phyloP scores from a whole-genome alignment of 768 basidiomycete species.

The Pleurotus giganteus region DNA sequence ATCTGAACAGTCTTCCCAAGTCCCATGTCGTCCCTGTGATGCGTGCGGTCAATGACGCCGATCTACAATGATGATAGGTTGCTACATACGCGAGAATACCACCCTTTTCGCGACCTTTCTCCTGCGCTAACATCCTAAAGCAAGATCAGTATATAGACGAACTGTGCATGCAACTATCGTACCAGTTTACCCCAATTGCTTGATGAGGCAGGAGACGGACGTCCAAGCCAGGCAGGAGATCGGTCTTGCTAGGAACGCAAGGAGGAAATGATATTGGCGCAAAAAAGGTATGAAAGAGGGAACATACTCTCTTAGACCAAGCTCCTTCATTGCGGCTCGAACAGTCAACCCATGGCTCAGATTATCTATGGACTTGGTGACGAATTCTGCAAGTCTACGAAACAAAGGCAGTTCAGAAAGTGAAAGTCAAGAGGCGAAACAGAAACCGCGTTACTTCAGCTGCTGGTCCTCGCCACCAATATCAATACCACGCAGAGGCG shows the following conservation, averaged over 20 bases:
- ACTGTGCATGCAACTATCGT: conserved; percentile 10
- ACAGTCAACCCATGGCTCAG: conserved; percentile 52
- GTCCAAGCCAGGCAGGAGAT: conserved; percentile 66
- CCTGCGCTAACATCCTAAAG: conserved; percentile 68
- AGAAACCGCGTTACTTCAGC: conserved; percentile 32
- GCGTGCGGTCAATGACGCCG: conserved; percentile 8
- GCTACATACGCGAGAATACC: conserved; percentile 61
- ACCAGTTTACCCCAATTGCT: conserved; percentile 75
- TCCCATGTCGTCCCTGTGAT: conserved; percentile 65
- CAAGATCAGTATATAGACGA: background rate
- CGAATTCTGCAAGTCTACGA: conserved; percentile 59
- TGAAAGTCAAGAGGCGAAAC: background rate
- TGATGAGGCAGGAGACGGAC: conserved; percentile 74
- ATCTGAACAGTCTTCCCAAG: conserved; percentile 76
- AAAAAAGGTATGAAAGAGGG: too few species aligned
- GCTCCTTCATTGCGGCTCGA: conserved; percentile 46
- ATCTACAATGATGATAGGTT: conserved; percentile 18
- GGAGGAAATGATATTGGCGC: background rate
- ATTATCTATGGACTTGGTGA: conserved; percentile 58
- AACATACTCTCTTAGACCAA: conserved; percentile 49
- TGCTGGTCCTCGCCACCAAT: conserved; percentile 58
- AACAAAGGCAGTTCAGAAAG: conserved; percentile 1
- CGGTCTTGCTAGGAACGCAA: conserved; percentile 35
- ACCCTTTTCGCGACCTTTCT: conserved; percentile 48
- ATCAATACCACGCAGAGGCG: conserved; percentile 49